A percentile compares a stretch with the other conserved stretches of the same genome.
These are phyloP conservation scores for Scleromitrula shiraiana DNA, from an alignment of 2,329 filamentous ascomycete genomes.

Conservation along the genomic window DNA sequence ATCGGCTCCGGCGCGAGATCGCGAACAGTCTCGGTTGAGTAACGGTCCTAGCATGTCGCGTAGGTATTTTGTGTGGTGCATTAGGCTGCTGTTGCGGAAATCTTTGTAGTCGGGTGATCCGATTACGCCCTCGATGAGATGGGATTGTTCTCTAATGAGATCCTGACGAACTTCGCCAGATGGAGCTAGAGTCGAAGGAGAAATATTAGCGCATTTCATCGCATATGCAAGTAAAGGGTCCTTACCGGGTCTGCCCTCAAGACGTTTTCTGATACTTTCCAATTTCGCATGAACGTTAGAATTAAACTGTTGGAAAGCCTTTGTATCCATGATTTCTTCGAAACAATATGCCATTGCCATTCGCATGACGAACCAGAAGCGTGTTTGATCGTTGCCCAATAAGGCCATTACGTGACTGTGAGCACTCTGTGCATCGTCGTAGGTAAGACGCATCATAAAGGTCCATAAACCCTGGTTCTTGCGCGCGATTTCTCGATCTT, in stretches of 20 bases:
- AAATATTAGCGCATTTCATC: slow-evolving; percentile 7
- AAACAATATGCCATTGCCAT: slow-evolving; percentile 33
- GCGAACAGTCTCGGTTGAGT: slow-evolving; percentile 31
- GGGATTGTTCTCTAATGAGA: slow-evolving; percentile 32
- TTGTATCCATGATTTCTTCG: slow-evolving; percentile 29
- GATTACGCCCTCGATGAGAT: slow-evolving; percentile 33
- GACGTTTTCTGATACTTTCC: slow-evolving; percentile 15
- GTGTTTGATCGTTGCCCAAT: slow-evolving; percentile 26
- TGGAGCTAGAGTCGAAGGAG: slow-evolving; percentile 19
- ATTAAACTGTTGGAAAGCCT: slow-evolving; percentile 31
- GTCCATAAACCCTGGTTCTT: slow-evolving; percentile 29
- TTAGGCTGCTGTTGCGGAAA: slow-evolving; percentile 18
- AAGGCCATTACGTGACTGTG: slow-evolving; percentile 30
- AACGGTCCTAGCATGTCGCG: slow-evolving; percentile 39
- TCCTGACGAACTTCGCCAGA: slow-evolving; percentile 25
- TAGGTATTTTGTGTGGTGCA: slow-evolving; percentile 23
- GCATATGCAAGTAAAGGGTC: neutral
- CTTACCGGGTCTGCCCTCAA: slow-evolving; percentile 18
- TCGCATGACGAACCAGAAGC: slow-evolving; percentile 33
- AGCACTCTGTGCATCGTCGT: slow-evolving; percentile 25
- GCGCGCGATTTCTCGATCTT: slow-evolving; percentile 18
- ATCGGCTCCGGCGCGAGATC: slow-evolving; percentile 35
- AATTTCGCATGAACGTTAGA: slow-evolving; percentile 21
- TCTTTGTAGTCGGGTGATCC: slow-evolving; percentile 28
- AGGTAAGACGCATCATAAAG: slow-evolving; percentile 31